Base-by-base conservation (phyloP, 2,329 filamentous ascomycete genomes). In the Paraphaeosphaeria sporulosa region DNA sequence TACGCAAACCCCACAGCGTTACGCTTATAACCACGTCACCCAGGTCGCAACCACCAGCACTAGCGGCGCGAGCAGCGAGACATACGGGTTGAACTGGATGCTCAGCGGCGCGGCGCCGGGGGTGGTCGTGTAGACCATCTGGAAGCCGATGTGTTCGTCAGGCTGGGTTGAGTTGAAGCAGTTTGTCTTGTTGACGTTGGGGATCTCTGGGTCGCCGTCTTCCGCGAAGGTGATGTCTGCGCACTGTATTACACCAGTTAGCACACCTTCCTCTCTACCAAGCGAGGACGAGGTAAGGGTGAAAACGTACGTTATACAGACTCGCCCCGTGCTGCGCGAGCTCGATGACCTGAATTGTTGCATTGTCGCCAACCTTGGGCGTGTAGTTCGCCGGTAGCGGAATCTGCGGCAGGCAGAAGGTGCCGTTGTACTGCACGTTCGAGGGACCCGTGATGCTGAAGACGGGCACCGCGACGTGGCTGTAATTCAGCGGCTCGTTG, bases 201-300 rank as follows among this genome's bases (percentile, higher is more conserved):
- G 82, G 52, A 96, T 88, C 74, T 44, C 30, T 6, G 52, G 52
- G 40, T 96, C 90, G 70, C 87, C 81, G 25, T 91, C 91, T 1
- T 93, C 91, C 50, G 90, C 92, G 70, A 98, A 96, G 49, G 90
- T 94, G 71, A 98, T 96, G 74, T 98, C 94, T 68, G 96, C 94
- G 75, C 95, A 98, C 93, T 97, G n/a, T 17, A 98, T 93, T 97
- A 17, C 17, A 12, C 23, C 19, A 1, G 7, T 44, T 44, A 44
- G 42, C 42, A 44, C 27, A 8, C 30, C 23, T 12, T 13, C 13
- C 17, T 42, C 3, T 3, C 25, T 27, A 6, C 3, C 25, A 3
- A 27, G 3, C 25, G 6, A 27, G 25, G 6, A 27, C 25, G 25
- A 27, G 25, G 25, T 3, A 27, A n/a, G n/a, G n/a, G n/a, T n/a